phyloP scores from a whole-genome alignment of 805 yeast species.

The Spathaspora gorwiae region DNA sequence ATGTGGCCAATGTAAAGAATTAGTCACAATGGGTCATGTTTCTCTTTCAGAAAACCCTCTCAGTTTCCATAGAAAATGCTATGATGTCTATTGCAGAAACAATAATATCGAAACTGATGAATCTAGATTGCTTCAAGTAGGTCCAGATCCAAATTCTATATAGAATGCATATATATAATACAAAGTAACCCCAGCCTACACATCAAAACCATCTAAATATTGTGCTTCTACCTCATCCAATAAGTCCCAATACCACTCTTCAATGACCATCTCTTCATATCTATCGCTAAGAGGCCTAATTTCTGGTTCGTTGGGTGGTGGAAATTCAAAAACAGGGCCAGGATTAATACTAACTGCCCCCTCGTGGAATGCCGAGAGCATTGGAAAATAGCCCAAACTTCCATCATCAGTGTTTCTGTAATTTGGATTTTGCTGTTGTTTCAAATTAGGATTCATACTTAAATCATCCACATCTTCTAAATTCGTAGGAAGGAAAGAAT shows the following conservation, averaged over 20 bases:
- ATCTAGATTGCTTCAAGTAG: slow-evolving; percentile 3
- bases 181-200: slow-evolving; percentile 2
- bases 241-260: slow-evolving; percentile 78
- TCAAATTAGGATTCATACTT: slow-evolving; percentile 20
- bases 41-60: slow-evolving; percentile 34
- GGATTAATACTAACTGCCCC: slow-evolving; percentile 72
- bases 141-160: slow-evolving; percentile 5
- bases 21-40: slow-evolving; percentile 48
- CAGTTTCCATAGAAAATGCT: slow-evolving; percentile 49
- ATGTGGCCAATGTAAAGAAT: slow-evolving; percentile 50
- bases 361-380: slow-evolving; percentile 73
- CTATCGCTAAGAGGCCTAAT: slow-evolving; percentile 55
- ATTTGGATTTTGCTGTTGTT: slow-evolving; percentile 35
- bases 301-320: slow-evolving; percentile 30
- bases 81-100: slow-evolving; percentile 32
- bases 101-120: slow-evolving; percentile 10
- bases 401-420: slow-evolving; percentile 68
- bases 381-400: slow-evolving; percentile 84
- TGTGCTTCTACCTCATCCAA: slow-evolving; percentile 77
- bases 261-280: slow-evolving; percentile 67
- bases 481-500: slow-evolving; percentile 76
- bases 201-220: slow-evolving; percentile 44
- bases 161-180: background rate
- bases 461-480: slow-evolving; percentile 43
- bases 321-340: slow-evolving; percentile 55